Evolutionary conservation across 495 filamentous ascomycete genomes (phyloP), one percentile per base, ranked within the genome.

Genomic region (Penicillium arizonense): DNA sequence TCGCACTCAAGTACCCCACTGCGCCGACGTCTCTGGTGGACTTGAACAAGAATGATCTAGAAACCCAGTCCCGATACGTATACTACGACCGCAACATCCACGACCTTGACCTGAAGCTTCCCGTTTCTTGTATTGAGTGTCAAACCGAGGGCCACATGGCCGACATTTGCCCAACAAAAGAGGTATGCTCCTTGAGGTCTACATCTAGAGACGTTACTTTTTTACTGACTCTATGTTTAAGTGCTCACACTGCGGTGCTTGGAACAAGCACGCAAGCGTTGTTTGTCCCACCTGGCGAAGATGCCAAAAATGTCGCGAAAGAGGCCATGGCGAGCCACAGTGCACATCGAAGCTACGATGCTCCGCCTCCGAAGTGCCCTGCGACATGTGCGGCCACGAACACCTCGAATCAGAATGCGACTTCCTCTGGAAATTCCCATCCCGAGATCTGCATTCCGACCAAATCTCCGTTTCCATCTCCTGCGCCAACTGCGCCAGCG

Each of bases 91-190:
- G 78, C 67, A 62, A 85, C 66, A 61, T 85, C 72, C 52, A 89
- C 59, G 57, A 88, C 34, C 63, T 82, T 74, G 65, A 91, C 71
- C 69, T 83, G 68, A 67, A 87, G 76, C 45, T 83, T 75, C 88
- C 88, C 76, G 62, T 86, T 55, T 67, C 69, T 40, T 82, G 68
- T 37, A 65, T 63, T 20, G 75, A 77, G 47, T 82, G 78, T 47
- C 63, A 73, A 32, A 54, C 62, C 20, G 58, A 72, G 54, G 78
- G 77, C 7, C 78, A 82, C 51, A 55, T 77, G 51, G 65, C 67
- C 20, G 66, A 67, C 10, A 65, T 73, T 20, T 82, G 78, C 58
- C 71, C 74, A 0, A 58, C 55, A 10, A 76, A 71, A 49, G 72
- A 74, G 71, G 75, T 76, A 63, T 30, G 59, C 51, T 50, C 55